Percentiles rank a stretch among this genome's conserved stretches.
These are phyloP conservation scores for Leccinum brunneo-olivaceum DNA, from an alignment of 1,284 basidiomycete species.

Conservation along the genomic window DNA sequence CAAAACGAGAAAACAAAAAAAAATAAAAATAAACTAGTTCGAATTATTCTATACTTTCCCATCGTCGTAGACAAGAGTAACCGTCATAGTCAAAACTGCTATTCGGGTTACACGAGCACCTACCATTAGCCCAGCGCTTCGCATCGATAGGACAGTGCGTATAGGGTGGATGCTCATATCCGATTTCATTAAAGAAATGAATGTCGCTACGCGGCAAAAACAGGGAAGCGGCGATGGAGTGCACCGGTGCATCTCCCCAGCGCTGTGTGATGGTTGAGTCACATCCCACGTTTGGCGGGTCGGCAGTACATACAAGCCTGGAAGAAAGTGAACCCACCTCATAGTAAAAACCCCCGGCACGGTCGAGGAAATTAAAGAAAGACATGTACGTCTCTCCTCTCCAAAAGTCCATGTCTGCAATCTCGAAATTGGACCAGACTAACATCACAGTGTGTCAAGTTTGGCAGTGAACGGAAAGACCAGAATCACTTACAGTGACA, in stretches of 20 bases:
- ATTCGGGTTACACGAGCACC: constrained; percentile 43
- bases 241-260: constrained; percentile 87
- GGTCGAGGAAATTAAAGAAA: constrained; percentile 76
- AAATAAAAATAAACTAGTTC: too few relatives aligned
- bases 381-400: constrained; percentile 68
- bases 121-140: constrained; percentile 34
- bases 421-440: constrained; percentile 86
- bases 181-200: constrained; percentile 63
- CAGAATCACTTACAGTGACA: constrained; percentile 66
- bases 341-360: constrained; percentile 79
- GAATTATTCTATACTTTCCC: constrained; percentile 13
- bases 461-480: neutral
- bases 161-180: constrained; percentile 53
- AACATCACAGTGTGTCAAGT: neutral
- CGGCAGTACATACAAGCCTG: neutral
- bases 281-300: neutral
- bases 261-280: constrained; percentile 35
- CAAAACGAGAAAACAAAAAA: neutral
- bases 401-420: constrained; percentile 81
- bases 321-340: constrained; percentile 42
- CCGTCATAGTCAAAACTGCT: constrained; percentile 42
- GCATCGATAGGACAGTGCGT: constrained; percentile 52
- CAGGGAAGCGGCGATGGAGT: constrained; percentile 73
- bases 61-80: constrained; percentile 23
- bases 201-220: constrained; percentile 66